Evolutionary conservation across 73 alveolate genomes (phyloP), one percentile per base, ranked within the genome.

Genomic region (Strombidium stylifer): DNA sequence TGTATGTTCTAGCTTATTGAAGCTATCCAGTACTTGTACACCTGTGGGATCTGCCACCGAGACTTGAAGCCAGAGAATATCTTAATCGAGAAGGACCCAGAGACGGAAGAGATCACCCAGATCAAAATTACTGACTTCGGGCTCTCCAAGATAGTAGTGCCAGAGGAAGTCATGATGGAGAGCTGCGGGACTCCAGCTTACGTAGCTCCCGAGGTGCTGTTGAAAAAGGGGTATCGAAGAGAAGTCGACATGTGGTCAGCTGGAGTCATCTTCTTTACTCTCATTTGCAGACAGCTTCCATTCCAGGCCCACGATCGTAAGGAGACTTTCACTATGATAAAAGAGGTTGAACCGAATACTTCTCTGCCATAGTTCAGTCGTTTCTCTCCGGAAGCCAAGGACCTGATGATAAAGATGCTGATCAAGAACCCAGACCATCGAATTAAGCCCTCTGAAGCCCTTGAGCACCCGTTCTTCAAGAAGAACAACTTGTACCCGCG

Each of bases 51-150:
- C 36, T 37, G 64, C 6, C 95, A 85, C 54, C 25, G 95, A 40
- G 95, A 85, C 62, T 37, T 85, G 39, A 85, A 85, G 65, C 91
- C 95, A 16, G 96, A 86, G 72, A 82, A 82, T 32, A 84, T 89
- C 59, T 64, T 89, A 70, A 81, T 89, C 48, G 84, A 83, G n/a
- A 75, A 65, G 26, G 53, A 75, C 30, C 42, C 91, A 25, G n/a
- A n/a, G n/a, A n/a, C 30, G 19, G 8, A 61, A 5, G 78, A 48
- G 20, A 50, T 69, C 14, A 69, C 84, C 20, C 81, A 81, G 31
- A 73, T 85, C 10, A 82, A 88, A 46, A 20, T 88, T 41, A 66
- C 91, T 37, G 96, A 87, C 60, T 87, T 87, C 49, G 96, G 96
- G 19, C 66, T 87, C 23, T 34, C 85, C 39, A 88, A 83, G 53